Evolutionary conservation across 495 filamentous ascomycete species (phyloP).

Genomic region (Staphylotrichum longicolle): DNA sequence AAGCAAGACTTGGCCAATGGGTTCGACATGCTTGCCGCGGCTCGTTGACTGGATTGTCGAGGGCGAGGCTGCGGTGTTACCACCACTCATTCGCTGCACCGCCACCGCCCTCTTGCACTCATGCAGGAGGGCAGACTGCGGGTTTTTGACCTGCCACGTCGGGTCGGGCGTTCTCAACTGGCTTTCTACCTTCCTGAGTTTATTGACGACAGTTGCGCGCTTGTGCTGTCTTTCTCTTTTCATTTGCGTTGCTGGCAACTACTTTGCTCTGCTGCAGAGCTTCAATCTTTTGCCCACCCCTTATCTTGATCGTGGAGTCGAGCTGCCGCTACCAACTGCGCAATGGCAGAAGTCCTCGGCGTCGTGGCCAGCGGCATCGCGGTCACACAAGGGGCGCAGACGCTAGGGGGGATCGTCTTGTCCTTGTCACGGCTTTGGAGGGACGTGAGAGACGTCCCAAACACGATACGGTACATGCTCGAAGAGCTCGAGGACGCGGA

Average conservation of each 20-base stretch:
- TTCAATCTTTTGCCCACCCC: no score
- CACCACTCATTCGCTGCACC: neutral
- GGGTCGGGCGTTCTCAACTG: neutral
- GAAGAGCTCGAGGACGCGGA: conserved; percentile 34
- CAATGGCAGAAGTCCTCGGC: conserved; percentile 38
- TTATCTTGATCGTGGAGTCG: no score
- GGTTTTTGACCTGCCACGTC: neutral
- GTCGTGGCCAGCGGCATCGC: conserved; percentile 40
- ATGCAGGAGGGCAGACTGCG: neutral
- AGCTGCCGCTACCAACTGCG: no score
- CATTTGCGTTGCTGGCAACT: no score
- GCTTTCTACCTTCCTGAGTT: neutral
- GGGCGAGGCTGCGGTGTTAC: neutral
- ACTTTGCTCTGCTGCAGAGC: no score
- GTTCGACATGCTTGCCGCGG: no score
- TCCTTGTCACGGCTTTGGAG: conserved; percentile 38
- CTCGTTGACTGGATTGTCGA: no score
- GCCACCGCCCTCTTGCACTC: neutral
- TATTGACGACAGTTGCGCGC: neutral
- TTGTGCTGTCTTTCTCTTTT: no score
- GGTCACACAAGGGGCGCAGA: conserved; percentile 28
- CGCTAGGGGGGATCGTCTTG: conserved; percentile 32
- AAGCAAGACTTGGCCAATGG: no score
- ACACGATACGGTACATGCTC: conserved; percentile 30
- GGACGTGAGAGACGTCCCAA: conserved; percentile 37